These are phyloP conservation scores for Alternaria novae-zelandiae DNA, from an alignment of 2,329 filamentous ascomycete species.

Conservation along the genomic window DNA sequence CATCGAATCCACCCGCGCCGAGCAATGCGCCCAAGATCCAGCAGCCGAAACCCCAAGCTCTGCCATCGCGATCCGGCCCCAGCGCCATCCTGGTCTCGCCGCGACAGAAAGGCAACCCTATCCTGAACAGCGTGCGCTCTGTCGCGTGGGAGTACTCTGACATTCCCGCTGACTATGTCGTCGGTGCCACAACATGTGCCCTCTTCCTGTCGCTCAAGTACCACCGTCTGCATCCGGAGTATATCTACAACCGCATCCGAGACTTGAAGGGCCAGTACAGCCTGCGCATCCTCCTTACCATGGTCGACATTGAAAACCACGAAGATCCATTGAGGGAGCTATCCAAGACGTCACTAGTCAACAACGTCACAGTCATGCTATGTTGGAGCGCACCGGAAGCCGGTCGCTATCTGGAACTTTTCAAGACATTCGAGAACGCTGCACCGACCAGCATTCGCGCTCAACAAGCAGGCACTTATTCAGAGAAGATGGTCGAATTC, in stretches of 20 bases:
- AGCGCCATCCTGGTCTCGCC: slow-evolving; percentile 89
- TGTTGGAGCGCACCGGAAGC: slow-evolving; percentile 96
- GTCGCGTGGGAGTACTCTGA: slow-evolving; percentile 97
- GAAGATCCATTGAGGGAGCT: slow-evolving; percentile 89
- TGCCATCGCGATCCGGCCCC: slow-evolving; percentile 69
- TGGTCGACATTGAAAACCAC: slow-evolving; percentile 96
- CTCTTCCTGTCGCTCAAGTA: slow-evolving; percentile 96
- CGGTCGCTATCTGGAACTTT: slow-evolving; percentile 90
- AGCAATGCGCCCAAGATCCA: slow-evolving; percentile 62
- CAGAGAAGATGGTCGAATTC: slow-evolving; percentile 88
- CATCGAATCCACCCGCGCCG: slow-evolving; percentile 16
- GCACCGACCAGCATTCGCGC: slow-evolving; percentile 82
- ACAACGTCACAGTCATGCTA: slow-evolving; percentile 88
- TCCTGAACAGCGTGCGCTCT: slow-evolving; percentile 80
- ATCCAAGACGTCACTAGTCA: slow-evolving; percentile 89
- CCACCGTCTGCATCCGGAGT: slow-evolving; percentile 95
- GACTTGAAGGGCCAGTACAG: slow-evolving; percentile 84
- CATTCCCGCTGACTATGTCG: slow-evolving; percentile 91
- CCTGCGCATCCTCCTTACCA: slow-evolving; percentile 82
- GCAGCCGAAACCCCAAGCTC: slow-evolving; percentile 87
- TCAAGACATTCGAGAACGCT: slow-evolving; percentile 92
- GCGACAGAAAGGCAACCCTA: slow-evolving; percentile 92
- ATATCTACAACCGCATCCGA: slow-evolving; percentile 92
- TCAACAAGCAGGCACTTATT: slow-evolving; percentile 81
- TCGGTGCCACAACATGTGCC: slow-evolving; percentile 86